phyloP scores from a whole-genome alignment of 164 flowering plant species.

The Liriodendron chinense region DNA sequence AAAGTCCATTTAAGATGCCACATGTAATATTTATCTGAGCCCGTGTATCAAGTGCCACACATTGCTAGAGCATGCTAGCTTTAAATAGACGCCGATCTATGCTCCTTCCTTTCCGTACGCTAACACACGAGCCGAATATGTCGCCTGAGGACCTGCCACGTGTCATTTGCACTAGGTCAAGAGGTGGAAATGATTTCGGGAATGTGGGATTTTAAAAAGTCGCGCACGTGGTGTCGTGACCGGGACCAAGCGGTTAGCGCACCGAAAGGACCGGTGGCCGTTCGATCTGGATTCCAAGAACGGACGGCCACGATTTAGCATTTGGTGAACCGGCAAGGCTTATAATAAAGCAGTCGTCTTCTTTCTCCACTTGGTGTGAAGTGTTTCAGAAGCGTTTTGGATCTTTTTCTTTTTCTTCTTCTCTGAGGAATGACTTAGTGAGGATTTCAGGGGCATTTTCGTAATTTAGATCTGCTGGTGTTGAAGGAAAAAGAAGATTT shows the following conservation, averaged over 20 bases:
- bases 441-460: slow-evolving; percentile 5
- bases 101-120: too few relatives aligned
- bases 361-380: not conserved
- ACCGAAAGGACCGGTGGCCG: not conserved
- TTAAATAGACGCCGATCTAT: too few relatives aligned
- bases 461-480: not conserved
- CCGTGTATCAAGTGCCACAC: too few relatives aligned
- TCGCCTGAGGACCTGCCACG: not conserved
- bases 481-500: not conserved
- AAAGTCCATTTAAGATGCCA: too few relatives aligned
- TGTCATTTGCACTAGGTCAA: not conserved
- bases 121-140: not conserved
- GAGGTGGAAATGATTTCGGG: not conserved
- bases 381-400: not conserved
- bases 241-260: not conserved
- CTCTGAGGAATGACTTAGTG: not conserved
- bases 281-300: not conserved
- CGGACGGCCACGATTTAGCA: not conserved
- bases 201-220: not conserved
- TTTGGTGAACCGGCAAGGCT: not conserved
- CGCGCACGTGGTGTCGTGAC: not conserved
- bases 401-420: not conserved
- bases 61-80: too few relatives aligned
- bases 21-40: too few relatives aligned
- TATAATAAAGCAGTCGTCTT: not conserved